Evolutionary conservation across 805 yeast species (phyloP).

Genomic region (Cyberlindnera japonica): DNA sequence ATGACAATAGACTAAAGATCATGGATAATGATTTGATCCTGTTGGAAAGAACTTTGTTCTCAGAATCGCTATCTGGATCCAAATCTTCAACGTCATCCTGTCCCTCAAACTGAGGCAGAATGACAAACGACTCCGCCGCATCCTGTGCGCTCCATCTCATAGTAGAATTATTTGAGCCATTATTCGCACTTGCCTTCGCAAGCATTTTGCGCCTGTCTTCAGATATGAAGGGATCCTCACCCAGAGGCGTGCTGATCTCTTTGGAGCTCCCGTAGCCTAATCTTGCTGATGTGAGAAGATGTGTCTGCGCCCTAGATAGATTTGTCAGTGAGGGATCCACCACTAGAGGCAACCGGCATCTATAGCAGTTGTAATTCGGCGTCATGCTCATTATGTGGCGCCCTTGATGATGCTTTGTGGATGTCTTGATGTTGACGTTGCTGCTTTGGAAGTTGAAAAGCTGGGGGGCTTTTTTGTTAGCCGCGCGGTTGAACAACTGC

Average conservation of each 20-base stretch:
- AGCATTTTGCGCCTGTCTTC: conserved; percentile 17
- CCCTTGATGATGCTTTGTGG: too few species aligned
- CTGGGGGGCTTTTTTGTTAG: too few species aligned
- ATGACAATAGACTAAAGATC: conserved; percentile 68
- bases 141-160: conserved; percentile 13
- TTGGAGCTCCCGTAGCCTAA: conserved; percentile 19
- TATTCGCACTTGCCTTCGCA: neutral
- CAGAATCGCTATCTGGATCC: conserved; percentile 24
- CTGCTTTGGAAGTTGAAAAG: too few species aligned
- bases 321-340: conserved; percentile 54
- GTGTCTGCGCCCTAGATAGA: conserved; percentile 51
- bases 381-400: neutral
- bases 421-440: too few species aligned
- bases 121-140: conserved; percentile 25
- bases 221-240: conserved; percentile 27
- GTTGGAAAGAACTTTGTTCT: conserved; percentile 39
- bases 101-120: conserved; percentile 27
- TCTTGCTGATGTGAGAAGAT: conserved; percentile 43
- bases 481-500: too few species aligned
- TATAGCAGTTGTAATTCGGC: conserved; percentile 43
- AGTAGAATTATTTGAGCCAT: conserved; percentile 1
- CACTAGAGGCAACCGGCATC: conserved; percentile 55
- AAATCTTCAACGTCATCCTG: conserved; percentile 27
- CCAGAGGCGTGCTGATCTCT: conserved; percentile 8
- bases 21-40: conserved; percentile 53